Conservation (phyloP, 2,329 filamentous ascomycete genomes). For the Hortaea werneckii region DNA sequence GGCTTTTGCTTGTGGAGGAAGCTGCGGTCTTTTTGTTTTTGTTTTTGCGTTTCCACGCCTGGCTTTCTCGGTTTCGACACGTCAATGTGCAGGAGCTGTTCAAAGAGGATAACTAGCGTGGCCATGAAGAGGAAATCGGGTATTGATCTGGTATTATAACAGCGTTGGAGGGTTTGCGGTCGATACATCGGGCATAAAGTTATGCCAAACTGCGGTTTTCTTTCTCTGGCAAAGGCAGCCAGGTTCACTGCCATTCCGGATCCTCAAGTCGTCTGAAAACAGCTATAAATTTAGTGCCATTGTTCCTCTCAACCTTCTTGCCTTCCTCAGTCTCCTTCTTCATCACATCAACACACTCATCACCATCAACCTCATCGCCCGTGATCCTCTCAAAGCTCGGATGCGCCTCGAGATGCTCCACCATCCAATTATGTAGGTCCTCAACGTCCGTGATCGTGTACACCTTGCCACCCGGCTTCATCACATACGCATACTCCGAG, state of each 20-base stretch:
- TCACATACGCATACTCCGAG: slow-evolving; percentile 83
- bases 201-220: too few species aligned
- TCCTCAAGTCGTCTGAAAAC: slow-evolving; percentile 74
- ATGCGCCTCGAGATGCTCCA: slow-evolving; percentile 69
- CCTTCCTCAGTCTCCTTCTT: slow-evolving; percentile 84
- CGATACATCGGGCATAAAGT: too few species aligned
- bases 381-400: slow-evolving; percentile 66
- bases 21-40: too few species aligned
- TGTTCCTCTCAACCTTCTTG: slow-evolving; percentile 89
- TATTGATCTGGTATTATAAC: too few species aligned
- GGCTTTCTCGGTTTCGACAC: too few species aligned
- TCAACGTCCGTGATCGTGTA: slow-evolving; percentile 98
- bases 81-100: too few species aligned
- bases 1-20: too few species aligned
- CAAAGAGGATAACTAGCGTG: too few species aligned
- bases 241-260: slow-evolving; percentile 52
- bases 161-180: too few species aligned
- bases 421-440: slow-evolving; percentile 89
- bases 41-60: too few species aligned
- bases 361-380: slow-evolving; percentile 38
- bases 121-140: too few species aligned
- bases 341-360: slow-evolving; percentile 67
- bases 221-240: too few species aligned
- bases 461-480: slow-evolving; percentile 72
- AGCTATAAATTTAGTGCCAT: slow-evolving; percentile 82